These are phyloP conservation scores for Pichia sp. DNA, from an alignment of 1,139 yeast genomes.

Conservation along the genomic window DNA sequence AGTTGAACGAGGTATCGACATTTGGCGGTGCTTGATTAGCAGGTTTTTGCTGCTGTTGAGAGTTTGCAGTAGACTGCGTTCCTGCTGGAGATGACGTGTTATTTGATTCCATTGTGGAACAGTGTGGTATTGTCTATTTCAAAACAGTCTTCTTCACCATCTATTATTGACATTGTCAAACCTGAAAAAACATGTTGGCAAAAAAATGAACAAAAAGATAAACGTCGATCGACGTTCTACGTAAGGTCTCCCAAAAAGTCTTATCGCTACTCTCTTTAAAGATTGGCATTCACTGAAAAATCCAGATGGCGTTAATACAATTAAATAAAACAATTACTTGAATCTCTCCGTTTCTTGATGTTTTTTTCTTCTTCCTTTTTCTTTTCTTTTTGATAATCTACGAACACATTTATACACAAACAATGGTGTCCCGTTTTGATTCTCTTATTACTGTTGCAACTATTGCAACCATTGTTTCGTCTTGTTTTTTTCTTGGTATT, in stretches of 20 bases:
- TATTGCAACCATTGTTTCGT: slow-evolving; percentile 30
- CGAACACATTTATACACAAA: background rate
- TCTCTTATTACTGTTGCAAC: slow-evolving; percentile 16
- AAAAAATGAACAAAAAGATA: background rate
- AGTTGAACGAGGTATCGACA: slow-evolving; percentile 1
- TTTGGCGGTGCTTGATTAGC: slow-evolving; percentile 4
- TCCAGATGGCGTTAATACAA: background rate
- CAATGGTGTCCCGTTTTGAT: slow-evolving; percentile 4
- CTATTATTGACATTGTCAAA: background rate
- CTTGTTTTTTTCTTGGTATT: slow-evolving; percentile 74
- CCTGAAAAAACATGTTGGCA: background rate
- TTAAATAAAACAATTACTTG: too few species aligned
- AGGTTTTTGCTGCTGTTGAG: background rate
- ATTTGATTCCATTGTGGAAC: background rate
- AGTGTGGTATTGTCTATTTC: too few species aligned
- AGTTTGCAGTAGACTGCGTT: background rate
- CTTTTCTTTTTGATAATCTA: background rate
- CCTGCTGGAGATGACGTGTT: background rate
- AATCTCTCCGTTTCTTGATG: background rate
- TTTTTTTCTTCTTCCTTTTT: background rate
- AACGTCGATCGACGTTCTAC: background rate
- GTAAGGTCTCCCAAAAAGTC: background rate
- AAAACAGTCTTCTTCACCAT: too few species aligned
- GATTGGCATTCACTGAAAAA: background rate
- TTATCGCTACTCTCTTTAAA: background rate